phyloP scores from a whole-genome alignment of 148 eudicot species.

The Chenopodium berlandieri region DNA sequence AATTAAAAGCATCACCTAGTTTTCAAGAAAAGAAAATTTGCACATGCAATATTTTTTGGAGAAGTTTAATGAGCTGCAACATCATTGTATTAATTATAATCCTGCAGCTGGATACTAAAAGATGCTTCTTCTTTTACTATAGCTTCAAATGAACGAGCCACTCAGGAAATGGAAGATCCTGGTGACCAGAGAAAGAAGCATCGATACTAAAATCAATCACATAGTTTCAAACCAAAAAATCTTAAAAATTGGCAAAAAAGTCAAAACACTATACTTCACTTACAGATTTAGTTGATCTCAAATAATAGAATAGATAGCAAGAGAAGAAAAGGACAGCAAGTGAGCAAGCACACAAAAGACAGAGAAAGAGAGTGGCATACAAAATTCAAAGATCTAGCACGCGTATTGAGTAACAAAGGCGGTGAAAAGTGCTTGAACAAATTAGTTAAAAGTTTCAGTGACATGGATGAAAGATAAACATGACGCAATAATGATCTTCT shows the following conservation, averaged over 20 bases:
- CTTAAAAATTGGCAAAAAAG: background rate
- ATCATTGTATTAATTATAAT: background rate
- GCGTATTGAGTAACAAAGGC: background rate
- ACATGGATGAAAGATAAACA: too few species aligned
- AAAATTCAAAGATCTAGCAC: background rate
- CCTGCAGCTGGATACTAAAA: slow-evolving; percentile 18
- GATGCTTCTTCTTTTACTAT: slow-evolving; percentile 21
- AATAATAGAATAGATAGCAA: background rate
- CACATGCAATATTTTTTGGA: slow-evolving; percentile 14
- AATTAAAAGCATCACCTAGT: background rate
- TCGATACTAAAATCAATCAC: background rate
- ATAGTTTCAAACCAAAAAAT: background rate
- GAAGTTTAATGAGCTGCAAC: slow-evolving; percentile 21
- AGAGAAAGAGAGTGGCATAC: background rate
- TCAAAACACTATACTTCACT: background rate
- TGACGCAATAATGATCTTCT: too few species aligned
- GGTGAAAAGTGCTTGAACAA: background rate
- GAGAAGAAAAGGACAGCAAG: background rate
- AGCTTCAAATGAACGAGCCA: slow-evolving; percentile 50
- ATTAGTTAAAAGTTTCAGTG: too few species aligned
- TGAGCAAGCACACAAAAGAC: background rate
- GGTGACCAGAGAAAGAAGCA: slow-evolving; percentile 42
- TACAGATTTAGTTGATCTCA: background rate
- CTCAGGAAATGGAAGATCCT: slow-evolving; percentile 22
- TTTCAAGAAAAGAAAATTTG: background rate